Percentiles rank a stretch among this genome's conserved stretches.
Conservation (phyloP, 768 basidiomycete species). For the Russula emetica region DNA sequence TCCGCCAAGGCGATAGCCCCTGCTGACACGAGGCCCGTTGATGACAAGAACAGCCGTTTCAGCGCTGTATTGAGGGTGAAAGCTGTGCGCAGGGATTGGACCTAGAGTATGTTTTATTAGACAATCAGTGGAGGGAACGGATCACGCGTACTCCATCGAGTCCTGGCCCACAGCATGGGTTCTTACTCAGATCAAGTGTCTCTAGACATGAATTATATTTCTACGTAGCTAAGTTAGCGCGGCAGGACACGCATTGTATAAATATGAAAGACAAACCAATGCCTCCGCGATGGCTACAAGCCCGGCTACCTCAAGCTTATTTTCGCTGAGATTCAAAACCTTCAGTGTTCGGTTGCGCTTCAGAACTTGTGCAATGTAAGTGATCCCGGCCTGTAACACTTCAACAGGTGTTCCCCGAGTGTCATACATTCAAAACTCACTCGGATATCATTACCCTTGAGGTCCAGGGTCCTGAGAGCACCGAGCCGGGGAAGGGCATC, state of each 20-base stretch:
- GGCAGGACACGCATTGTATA: neutral
- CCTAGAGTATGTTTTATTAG: conserved; percentile 40
- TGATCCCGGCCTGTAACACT: conserved; percentile 57
- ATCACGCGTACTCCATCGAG: conserved; percentile 75
- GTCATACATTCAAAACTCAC: conserved; percentile 44
- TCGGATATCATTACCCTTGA: conserved; percentile 87
- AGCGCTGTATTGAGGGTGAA: conserved; percentile 90
- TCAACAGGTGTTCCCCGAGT: conserved; percentile 2
- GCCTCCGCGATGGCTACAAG: conserved; percentile 83
- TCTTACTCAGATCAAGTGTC: conserved; percentile 88
- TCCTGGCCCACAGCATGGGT: conserved; percentile 86
- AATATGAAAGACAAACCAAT: conserved; percentile 53
- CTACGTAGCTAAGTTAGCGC: conserved; percentile 37
- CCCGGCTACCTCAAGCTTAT: conserved; percentile 82
- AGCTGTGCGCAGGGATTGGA: conserved; percentile 84
- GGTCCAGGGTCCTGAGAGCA: conserved; percentile 80
- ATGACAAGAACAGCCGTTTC: conserved; percentile 87
- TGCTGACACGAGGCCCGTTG: conserved; percentile 70
- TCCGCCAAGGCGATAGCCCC: conserved; percentile 95
- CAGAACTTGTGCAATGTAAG: conserved; percentile 89
- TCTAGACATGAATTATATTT: conserved; percentile 95
- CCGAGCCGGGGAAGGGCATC: conserved; percentile 85
- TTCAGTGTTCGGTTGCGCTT: conserved; percentile 95
- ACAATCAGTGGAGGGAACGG: neutral
- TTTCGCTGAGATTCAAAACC: conserved; percentile 90